Evolutionary conservation across 768 basidiomycete genomes (phyloP), one percentile per base, ranked within the genome.

Genomic region (Boletus tylopilopsis): DNA sequence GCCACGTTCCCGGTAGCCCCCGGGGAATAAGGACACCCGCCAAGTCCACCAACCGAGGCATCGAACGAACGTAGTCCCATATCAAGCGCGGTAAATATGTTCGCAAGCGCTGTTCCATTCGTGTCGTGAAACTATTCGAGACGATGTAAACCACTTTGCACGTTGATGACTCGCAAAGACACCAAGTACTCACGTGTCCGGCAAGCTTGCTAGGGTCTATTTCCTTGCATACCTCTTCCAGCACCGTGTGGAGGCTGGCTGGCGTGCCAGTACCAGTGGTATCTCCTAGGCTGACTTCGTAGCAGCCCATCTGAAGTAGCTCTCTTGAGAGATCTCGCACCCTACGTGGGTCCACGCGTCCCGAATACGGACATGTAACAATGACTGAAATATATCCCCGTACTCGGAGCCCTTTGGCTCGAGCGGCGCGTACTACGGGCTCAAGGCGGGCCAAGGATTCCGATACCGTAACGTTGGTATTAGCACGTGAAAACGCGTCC

Each of bases 1-100:
- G 92, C 85, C 16, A 96, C 90, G 58, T 96, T 96, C 15, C 95
- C 94, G 0, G 92, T 94, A 13, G 94, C 94, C 6, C 94, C 94
- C 2, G 94, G 95, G 2, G 94, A 93, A 68, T 91, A 98, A 3
- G 94, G 94, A 61, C 95, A 97, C 16, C 94, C 93, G 4, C 95
- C 94, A 1, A 97, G 81, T 0, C 94, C 94, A 16, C 86, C 92
- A 16, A 96, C 82, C 1, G 87, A 84, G 2, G 88, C 75, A 61
- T 89, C 94, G 36, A 98, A 78, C 3, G 91, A 89, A 11, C 84
- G 78, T 12, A 97, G 70, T 15, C 94, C 94, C 42, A 83, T 70
- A 11, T 78, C 72, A 12, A 92, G 77, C 4, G 89, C 85, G 5
- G 81, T 70, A 35, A 90, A 68, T 15, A 89, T 82, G 57, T 92